Conservation (phyloP, 1,284 basidiomycete species). For the Fomitopsis pinicola region DNA sequence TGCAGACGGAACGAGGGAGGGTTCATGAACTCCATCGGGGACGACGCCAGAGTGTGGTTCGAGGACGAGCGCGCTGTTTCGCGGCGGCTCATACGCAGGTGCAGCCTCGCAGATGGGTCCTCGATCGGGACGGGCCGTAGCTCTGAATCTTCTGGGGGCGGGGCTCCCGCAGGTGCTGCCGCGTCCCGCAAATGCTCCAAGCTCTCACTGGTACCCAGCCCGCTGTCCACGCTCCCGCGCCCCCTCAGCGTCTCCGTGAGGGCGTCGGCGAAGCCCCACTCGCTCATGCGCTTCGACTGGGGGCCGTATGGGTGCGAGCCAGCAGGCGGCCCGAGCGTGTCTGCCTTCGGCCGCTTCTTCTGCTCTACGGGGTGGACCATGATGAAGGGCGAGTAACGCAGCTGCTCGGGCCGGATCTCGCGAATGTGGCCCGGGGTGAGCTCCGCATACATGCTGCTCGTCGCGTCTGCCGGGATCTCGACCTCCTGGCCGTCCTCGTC, state of each 20-base stretch:
- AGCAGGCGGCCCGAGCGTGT: neutral
- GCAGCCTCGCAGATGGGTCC: neutral
- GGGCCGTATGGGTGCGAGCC: slow-evolving; percentile 22
- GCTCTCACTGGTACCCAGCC: slow-evolving; percentile 42
- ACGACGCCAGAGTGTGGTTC: slow-evolving; percentile 25
- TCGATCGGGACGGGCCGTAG: neutral
- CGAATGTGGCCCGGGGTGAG: slow-evolving; percentile 43
- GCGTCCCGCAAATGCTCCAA: slow-evolving; percentile 12
- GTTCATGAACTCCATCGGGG: slow-evolving; percentile 21
- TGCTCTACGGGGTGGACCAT: slow-evolving; percentile 13
- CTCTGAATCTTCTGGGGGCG: slow-evolving; percentile 1
- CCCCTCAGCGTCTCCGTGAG: slow-evolving; percentile 23
- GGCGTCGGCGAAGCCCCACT: slow-evolving; percentile 30
- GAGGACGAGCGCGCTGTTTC: slow-evolving; percentile 16
- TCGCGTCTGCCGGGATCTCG: slow-evolving; percentile 33
- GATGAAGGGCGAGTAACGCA: slow-evolving; percentile 49
- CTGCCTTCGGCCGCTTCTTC: neutral
- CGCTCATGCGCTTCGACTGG: slow-evolving; percentile 22
- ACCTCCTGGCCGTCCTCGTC: slow-evolving; percentile 9
- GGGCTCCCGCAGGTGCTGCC: neutral
- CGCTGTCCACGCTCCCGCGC: slow-evolving; percentile 40
- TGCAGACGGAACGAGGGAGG: slow-evolving; percentile 23
- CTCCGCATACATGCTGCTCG: slow-evolving; percentile 52
- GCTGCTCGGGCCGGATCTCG: slow-evolving; percentile 46
- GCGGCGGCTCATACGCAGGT: slow-evolving; percentile 2